phyloP scores from a whole-genome alignment of 306 rosid species.

The Malus orientalis region DNA sequence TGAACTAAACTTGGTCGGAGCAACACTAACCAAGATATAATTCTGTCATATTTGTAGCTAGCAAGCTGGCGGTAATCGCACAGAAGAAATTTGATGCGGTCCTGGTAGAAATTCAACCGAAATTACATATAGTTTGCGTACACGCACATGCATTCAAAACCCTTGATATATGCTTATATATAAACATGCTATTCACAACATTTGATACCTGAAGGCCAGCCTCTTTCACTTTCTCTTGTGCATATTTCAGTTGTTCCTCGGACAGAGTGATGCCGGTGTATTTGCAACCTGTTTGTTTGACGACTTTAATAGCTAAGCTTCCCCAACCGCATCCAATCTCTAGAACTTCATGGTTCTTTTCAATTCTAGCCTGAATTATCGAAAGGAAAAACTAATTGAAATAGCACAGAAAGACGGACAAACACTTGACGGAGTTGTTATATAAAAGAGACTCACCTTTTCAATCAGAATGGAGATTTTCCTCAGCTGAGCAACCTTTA shows the following conservation, averaged over 20 bases:
- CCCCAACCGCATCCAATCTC: slow-evolving; percentile 98
- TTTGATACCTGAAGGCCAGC: slow-evolving; percentile 67
- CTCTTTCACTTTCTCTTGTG: slow-evolving; percentile 55
- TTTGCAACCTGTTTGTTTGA: slow-evolving; percentile 66
- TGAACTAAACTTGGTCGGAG: not conserved
- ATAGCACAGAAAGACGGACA: not conserved
- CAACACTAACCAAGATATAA: slow-evolving; percentile 69
- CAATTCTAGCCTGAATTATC: slow-evolving; percentile 51
- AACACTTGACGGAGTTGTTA: not conserved
- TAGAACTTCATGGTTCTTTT: slow-evolving; percentile 61
- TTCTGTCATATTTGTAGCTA: slow-evolving; percentile 53
- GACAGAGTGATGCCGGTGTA: slow-evolving; percentile 89
- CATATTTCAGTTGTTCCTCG: slow-evolving; percentile 66
- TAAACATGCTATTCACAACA: not conserved
- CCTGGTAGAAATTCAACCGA: slow-evolving; percentile 32
- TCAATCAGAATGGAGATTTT: slow-evolving; percentile 60
- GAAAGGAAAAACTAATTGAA: not conserved
- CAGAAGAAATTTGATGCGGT: slow-evolving; percentile 55
- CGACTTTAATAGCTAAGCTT: slow-evolving; percentile 77
- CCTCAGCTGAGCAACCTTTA: slow-evolving; percentile 68
- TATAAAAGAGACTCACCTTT: slow-evolving; percentile 32
- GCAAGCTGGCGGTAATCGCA: slow-evolving; percentile 78
- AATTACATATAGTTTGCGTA: not conserved
- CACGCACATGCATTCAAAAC: not conserved
- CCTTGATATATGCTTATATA: not conserved